A percentile compares a stretch with the other conserved stretches of the same genome.
phyloP scores from a whole-genome alignment of 345 rosid genomes.

The Populus deltoides region DNA sequence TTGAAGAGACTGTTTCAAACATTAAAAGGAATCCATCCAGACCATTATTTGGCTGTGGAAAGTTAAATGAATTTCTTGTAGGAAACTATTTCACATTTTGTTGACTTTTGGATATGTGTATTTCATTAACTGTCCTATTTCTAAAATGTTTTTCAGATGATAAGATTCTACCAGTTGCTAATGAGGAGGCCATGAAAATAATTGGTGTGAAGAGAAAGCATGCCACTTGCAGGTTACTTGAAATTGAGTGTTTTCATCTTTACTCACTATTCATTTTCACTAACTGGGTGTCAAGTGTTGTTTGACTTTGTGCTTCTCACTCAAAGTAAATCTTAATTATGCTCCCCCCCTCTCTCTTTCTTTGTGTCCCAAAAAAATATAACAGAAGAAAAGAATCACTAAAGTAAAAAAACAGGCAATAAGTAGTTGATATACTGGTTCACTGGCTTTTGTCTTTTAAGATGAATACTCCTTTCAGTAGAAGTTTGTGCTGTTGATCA shows the following conservation, averaged over 20 bases:
- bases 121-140: conserved; percentile 14
- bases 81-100: not conserved
- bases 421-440: not conserved
- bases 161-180: conserved; percentile 30
- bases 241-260: not conserved
- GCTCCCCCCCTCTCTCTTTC: no score
- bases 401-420: not conserved
- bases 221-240: conserved; percentile 52
- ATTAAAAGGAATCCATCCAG: not conserved
- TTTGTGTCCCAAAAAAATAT: not conserved
- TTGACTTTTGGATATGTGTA: not conserved
- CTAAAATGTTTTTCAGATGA: conserved; percentile 41
- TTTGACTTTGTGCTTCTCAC: not conserved
- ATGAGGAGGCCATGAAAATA: conserved; percentile 36
- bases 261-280: not conserved
- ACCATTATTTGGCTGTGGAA: conserved; percentile 1
- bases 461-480: not conserved
- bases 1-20: conserved; percentile 16
- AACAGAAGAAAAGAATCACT: not conserved
- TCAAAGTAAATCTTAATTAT: no score
- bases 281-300: not conserved
- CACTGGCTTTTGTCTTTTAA: not conserved
- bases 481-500: not conserved
- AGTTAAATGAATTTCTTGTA: not conserved
- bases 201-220: conserved; percentile 62